phyloP scores from a whole-genome alignment of 2,329 filamentous ascomycete genomes.

The Lecanosticta acicola region DNA sequence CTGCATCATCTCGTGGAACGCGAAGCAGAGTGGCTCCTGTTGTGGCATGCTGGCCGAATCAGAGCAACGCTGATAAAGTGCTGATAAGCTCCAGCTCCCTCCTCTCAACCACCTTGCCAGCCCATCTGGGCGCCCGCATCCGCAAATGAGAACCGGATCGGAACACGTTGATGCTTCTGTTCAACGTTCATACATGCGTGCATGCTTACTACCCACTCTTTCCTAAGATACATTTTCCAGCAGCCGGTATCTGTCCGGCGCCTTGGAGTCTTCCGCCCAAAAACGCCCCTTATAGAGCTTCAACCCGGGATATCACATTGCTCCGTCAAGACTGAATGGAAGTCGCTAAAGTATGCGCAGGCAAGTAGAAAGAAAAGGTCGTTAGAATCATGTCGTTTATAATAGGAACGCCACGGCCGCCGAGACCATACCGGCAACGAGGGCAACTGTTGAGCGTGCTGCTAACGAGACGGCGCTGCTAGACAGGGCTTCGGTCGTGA shows the following conservation, averaged over 20 bases:
- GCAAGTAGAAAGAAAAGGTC: not conserved
- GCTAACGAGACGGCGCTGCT: slow-evolving; percentile 8
- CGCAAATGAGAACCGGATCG: too few species aligned
- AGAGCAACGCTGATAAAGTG: too few species aligned
- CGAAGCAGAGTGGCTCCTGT: not conserved
- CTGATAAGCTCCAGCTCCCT: too few species aligned
- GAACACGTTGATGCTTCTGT: too few species aligned
- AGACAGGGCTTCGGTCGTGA: slow-evolving; percentile 47
- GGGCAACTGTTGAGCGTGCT: not conserved
- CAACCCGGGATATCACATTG: not conserved
- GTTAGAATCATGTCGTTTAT: slow-evolving; percentile 1
- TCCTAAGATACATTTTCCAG: not conserved
- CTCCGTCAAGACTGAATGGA: not conserved
- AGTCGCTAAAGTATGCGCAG: not conserved
- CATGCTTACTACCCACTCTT: too few species aligned
- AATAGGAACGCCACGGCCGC: not conserved
- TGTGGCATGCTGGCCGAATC: too few species aligned
- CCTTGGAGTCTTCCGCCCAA: not conserved
- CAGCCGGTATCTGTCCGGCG: not conserved
- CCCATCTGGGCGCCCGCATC: too few species aligned
- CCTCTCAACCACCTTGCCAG: too few species aligned
- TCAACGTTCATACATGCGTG: too few species aligned
- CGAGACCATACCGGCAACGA: not conserved
- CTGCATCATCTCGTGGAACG: not conserved
- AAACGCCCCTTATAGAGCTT: not conserved